A percentile compares a stretch with the other conserved stretches of the same genome.
These are phyloP conservation scores for Gynochthodes officinalis DNA, from an alignment of 257 asterid species.

Conservation along the genomic window DNA sequence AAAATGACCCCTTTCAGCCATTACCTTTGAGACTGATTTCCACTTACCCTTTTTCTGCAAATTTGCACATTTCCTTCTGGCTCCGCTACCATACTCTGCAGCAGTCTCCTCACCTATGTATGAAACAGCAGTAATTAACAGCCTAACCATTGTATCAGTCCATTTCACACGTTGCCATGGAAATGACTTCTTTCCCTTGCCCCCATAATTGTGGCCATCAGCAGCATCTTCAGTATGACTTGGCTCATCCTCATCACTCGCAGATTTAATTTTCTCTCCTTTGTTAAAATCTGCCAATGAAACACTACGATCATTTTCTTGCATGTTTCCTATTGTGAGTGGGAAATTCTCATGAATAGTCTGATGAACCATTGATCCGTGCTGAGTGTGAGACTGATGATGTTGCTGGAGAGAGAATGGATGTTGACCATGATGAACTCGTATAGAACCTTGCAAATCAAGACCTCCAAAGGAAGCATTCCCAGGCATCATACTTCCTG, in stretches of 20 bases:
- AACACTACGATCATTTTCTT: conserved; percentile 38
- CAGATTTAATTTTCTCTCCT: conserved; percentile 40
- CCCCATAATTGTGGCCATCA: conserved; percentile 28
- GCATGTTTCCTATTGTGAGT: conserved; percentile 44
- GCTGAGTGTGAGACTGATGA: conserved; percentile 30
- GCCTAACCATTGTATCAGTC: conserved; percentile 62
- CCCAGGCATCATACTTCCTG: conserved; percentile 47
- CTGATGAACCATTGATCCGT: conserved; percentile 38
- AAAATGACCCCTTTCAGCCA: conserved; percentile 81
- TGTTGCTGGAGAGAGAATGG: conserved; percentile 30
- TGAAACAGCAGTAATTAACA: conserved; percentile 70
- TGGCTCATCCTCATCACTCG: conserved; percentile 74
- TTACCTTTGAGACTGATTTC: conserved; percentile 76
- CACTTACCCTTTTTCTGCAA: conserved; percentile 75
- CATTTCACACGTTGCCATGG: conserved; percentile 58
- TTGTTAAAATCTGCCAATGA: conserved; percentile 38
- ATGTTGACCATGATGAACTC: conserved; percentile 50
- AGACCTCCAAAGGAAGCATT: conserved; percentile 45
- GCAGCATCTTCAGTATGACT: conserved; percentile 49
- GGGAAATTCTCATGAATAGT: conserved; percentile 51
- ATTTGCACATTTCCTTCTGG: conserved; percentile 45
- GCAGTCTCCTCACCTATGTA: conserved; percentile 65
- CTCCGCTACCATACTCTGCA: conserved; percentile 37
- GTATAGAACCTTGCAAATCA: conserved; percentile 44
- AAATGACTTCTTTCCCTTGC: conserved; percentile 51